phyloP scores from a whole-genome alignment of 2,329 filamentous ascomycete species.

The Ceratocystis albifundus region DNA sequence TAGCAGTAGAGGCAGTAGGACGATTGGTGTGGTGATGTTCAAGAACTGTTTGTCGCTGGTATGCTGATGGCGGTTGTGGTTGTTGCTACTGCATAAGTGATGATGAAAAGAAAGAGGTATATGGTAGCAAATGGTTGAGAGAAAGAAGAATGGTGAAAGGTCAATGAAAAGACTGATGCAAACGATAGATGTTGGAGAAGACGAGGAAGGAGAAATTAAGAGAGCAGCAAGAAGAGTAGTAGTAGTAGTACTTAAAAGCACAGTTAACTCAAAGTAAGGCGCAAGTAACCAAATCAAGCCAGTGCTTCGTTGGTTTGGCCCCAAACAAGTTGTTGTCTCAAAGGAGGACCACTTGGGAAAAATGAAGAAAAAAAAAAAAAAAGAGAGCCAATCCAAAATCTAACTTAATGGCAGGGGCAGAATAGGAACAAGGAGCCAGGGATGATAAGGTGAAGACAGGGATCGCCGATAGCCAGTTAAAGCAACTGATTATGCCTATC shows the following conservation, averaged over 20 bases:
- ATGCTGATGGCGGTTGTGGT: not conserved
- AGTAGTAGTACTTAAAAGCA: not conserved
- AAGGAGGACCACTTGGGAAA: not conserved
- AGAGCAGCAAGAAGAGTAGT: not conserved
- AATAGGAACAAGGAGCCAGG: not conserved
- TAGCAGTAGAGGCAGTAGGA: not conserved
- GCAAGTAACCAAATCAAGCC: not conserved
- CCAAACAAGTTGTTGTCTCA: constrained; percentile 1
- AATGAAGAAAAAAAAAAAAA: not conserved
- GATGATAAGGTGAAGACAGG: constrained; percentile 6
- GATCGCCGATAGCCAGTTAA: constrained; percentile 11
- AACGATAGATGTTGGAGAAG: not conserved
- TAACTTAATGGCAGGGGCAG: not conserved
- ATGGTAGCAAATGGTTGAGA: not conserved
- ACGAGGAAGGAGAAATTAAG: not conserved
- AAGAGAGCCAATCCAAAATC: not conserved
- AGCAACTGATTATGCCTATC: constrained; percentile 14
- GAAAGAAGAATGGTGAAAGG: not conserved
- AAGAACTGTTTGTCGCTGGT: not conserved
- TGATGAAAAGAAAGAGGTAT: constrained; percentile 6
- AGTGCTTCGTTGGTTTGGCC: not conserved
- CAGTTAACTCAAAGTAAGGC: not conserved
- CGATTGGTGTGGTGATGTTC: not conserved
- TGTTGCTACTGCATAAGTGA: not conserved
- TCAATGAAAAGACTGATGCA: not conserved